phyloP scores from a whole-genome alignment of 1,284 basidiomycete species.

The Hymenochaete sp. region DNA sequence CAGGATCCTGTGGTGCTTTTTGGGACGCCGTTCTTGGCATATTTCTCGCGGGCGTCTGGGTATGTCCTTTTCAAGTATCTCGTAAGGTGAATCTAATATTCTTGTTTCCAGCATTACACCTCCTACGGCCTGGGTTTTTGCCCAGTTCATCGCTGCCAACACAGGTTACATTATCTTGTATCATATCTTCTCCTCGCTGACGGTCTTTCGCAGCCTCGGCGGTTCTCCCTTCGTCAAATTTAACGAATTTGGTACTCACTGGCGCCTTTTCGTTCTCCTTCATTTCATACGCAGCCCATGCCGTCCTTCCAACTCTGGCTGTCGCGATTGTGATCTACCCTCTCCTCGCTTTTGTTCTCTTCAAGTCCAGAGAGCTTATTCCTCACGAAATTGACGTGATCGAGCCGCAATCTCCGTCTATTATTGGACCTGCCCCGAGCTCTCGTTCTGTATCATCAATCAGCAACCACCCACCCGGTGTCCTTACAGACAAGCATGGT shows the following conservation, averaged over 20 bases:
- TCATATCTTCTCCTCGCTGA: constrained; percentile 34
- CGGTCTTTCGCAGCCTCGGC: constrained; percentile 36
- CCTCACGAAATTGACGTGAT: constrained; percentile 10
- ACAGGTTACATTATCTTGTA: constrained; percentile 60
- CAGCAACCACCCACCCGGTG: background rate
- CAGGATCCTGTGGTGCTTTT: constrained; percentile 78
- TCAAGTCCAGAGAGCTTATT: constrained; percentile 7
- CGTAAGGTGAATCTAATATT: background rate
- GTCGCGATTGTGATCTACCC: constrained; percentile 18
- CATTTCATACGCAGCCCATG: constrained; percentile 20
- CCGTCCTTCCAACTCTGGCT: constrained; percentile 22
- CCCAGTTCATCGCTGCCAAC: constrained; percentile 72
- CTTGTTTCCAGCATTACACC: constrained; percentile 34
- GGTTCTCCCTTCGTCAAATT: constrained; percentile 35
- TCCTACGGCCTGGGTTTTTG: constrained; percentile 58
- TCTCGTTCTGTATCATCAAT: background rate
- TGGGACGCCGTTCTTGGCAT: constrained; percentile 81
- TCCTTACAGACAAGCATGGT: constrained; percentile 25
- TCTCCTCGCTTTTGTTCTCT: constrained; percentile 14
- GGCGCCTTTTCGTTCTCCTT: constrained; percentile 17
- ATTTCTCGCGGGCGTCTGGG: constrained; percentile 69
- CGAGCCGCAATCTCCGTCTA: constrained; percentile 2
- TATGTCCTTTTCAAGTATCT: constrained; percentile 39
- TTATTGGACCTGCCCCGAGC: background rate
- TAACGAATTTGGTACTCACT: constrained; percentile 38